Conservation (phyloP, 305 asterid species). For the Fraxinus floribunda region DNA sequence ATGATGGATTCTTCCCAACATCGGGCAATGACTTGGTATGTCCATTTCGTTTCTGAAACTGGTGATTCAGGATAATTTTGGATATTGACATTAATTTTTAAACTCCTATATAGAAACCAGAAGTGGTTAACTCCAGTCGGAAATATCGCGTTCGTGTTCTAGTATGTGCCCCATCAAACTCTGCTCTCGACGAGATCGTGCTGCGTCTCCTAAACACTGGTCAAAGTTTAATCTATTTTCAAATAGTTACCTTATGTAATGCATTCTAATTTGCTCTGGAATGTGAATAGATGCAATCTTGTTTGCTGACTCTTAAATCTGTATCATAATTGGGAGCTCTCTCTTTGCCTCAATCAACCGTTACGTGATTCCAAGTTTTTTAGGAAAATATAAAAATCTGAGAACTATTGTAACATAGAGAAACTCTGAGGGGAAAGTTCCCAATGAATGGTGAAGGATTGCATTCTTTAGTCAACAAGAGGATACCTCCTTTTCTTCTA, state of each 20-base stretch:
- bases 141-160: constrained; percentile 94
- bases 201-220: constrained; percentile 78
- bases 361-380: neutral
- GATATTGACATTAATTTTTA: constrained; percentile 21
- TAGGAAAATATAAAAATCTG: constrained; percentile 1
- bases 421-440: constrained; percentile 4
- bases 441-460: constrained; percentile 1
- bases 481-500: neutral
- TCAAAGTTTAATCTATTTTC: constrained; percentile 31
- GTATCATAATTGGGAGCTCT: constrained; percentile 17
- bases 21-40: constrained; percentile 92
- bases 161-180: constrained; percentile 98
- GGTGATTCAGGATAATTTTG: constrained; percentile 12
- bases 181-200: constrained; percentile 99
- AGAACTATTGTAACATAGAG: constrained; percentile 5
- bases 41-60: constrained; percentile 12
- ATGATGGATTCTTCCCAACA: constrained; percentile 95
- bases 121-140: constrained; percentile 79
- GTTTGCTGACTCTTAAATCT: constrained; percentile 2
- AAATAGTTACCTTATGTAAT: constrained; percentile 15
- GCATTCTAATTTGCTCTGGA: constrained; percentile 10
- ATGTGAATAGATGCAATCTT: constrained; percentile 16
- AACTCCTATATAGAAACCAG: constrained; percentile 70
- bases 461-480: neutral
- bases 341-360: constrained; percentile 9